A percentile compares a stretch with the other conserved stretches of the same genome.
Evolutionary conservation across 345 rosid species (phyloP).

Genomic region (Boechera stricta): DNA sequence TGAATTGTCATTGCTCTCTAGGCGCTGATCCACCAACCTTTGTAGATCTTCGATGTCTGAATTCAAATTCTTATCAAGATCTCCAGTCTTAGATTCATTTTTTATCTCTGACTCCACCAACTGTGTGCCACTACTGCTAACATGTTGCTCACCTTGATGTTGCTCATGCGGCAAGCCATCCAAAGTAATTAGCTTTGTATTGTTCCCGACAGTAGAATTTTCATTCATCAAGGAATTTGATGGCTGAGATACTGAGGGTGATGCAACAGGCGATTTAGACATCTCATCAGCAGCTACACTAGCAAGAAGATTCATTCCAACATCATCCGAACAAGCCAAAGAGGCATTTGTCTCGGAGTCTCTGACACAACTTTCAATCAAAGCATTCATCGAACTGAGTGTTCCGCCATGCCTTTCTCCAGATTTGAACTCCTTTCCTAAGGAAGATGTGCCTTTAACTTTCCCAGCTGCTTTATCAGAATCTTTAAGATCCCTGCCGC

Average conservation of each 20-base stretch:
- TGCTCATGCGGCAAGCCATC: too few species aligned
- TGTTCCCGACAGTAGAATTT: too few species aligned
- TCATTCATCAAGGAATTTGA: conserved; percentile 34
- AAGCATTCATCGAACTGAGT: conserved; percentile 78
- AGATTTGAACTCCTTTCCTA: conserved; percentile 56
- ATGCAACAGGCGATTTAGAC: conserved; percentile 60
- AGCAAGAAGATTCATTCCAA: conserved; percentile 94
- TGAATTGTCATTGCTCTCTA: conserved; percentile 52
- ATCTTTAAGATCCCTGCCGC: conserved; percentile 50
- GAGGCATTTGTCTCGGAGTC: conserved; percentile 60
- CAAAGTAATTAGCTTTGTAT: too few species aligned
- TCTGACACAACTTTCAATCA: conserved; percentile 87
- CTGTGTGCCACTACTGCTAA: conserved; percentile 31
- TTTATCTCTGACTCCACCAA: conserved; percentile 45
- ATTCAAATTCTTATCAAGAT: conserved; percentile 45
- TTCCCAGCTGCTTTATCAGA: conserved; percentile 50
- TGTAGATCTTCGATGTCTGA: conserved; percentile 47
- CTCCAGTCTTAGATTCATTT: conserved; percentile 37
- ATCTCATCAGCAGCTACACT: conserved; percentile 93
- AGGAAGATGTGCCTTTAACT: conserved; percentile 50
- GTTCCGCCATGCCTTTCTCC: conserved; percentile 60
- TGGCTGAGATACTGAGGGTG: conserved; percentile 59
- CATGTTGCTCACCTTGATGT: conserved; percentile 37
- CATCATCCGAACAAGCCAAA: conserved; percentile 70
- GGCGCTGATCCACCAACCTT: conserved; percentile 49